Base-by-base conservation (phyloP, 1,139 yeast species). In the Pichia sp. region DNA sequence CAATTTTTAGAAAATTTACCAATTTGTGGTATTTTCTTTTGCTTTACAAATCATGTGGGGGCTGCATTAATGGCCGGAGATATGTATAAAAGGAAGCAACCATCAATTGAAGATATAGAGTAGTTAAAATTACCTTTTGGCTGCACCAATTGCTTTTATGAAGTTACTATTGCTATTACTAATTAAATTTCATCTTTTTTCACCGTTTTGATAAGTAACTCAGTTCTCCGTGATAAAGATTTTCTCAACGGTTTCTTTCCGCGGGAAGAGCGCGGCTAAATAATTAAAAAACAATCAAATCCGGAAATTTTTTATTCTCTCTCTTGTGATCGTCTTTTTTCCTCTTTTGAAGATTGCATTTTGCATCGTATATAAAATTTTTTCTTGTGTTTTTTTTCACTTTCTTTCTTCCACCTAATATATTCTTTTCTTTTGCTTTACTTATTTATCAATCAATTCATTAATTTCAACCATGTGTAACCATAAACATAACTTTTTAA, bases 1-100 rank as follows among this genome's bases (percentile, higher is more conserved):
- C 75, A 78, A 26, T 54, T 76, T 2, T 65, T 85, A 24, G 90
- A 82, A 57, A 63, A 76, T 44, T 65, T 82, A 11, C 94, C 94
- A 0, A 49, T 82, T 13, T 77, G 82, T 13, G 68, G 82, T 7
- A 40, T 56, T 2, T 68, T 82, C 43, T 82, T 85, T 60, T 70
- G 76, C 57, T 83, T 82, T 58, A 81, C 92, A 13, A 79, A 83
- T 59, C 77, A 79, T 22, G 68, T 80, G 16, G 92, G 88, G 2
- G 86, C 85, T 12, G 89, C 92, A 1, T 66, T 52, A 7, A 24
- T 46, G 24, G 52, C 55, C 6, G 46, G 44, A 4, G 52, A 44
- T 24, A 38, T 9, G 13, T 26, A 35, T 29, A 41, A 40, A n/a
- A 26, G 42, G 30, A 30, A 30, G 13, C 9, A 16, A 2, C 16